These are phyloP conservation scores for Saitozyma sp. DNA, from an alignment of 768 basidiomycete genomes.

Conservation along the genomic window DNA sequence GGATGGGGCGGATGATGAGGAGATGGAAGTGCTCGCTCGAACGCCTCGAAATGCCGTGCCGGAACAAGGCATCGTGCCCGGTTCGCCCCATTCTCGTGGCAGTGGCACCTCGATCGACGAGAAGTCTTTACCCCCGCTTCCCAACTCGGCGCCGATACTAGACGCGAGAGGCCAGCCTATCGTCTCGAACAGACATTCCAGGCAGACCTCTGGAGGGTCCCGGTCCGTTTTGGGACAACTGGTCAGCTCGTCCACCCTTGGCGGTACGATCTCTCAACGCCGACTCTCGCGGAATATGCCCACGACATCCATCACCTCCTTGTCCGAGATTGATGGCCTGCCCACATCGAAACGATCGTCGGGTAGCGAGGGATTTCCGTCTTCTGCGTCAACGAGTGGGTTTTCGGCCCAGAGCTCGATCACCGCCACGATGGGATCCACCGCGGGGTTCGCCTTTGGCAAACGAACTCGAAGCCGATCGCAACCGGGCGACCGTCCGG, in stretches of 20 bases:
- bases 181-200: no score
- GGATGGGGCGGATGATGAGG: constrained; percentile 21
- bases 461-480: background rate
- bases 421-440: no score
- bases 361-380: constrained; percentile 1
- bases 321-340: constrained; percentile 6
- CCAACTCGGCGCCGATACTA: background rate
- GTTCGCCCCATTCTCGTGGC: background rate
- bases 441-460: no score
- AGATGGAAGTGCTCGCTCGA: constrained; percentile 29
- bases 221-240: constrained; percentile 6
- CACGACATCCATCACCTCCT: background rate
- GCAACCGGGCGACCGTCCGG: constrained; percentile 11
- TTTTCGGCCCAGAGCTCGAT: no score
- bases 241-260: constrained; percentile 30
- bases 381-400: background rate
- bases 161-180: no score
- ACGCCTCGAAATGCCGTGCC: background rate
- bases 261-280: constrained; percentile 40
- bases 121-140: constrained; percentile 27
- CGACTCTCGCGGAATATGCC: constrained; percentile 24
- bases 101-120: constrained; percentile 5
- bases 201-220: no score
- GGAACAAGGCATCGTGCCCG: constrained; percentile 3
- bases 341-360: background rate